These are phyloP conservation scores for Cryptococcus wingfieldii DNA, from an alignment of 1,284 basidiomycete species.

Conservation along the genomic window DNA sequence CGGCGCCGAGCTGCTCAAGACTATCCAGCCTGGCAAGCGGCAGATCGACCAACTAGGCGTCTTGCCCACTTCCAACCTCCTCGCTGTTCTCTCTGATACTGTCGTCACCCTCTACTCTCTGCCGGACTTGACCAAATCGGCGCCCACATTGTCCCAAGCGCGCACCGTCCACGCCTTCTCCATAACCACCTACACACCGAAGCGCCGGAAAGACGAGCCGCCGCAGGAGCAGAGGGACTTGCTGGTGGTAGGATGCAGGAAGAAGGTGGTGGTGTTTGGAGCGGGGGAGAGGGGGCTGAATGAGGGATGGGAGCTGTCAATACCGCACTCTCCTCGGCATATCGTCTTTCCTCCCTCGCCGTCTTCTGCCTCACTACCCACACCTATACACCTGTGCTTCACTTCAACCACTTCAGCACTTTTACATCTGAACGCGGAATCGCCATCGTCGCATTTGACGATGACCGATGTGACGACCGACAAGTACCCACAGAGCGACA, in stretches of 20 bases:
- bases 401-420: constrained; percentile 68
- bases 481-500: constrained; percentile 18
- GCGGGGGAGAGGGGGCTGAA: constrained; percentile 28
- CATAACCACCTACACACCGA: constrained; percentile 40
- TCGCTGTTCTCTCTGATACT: constrained; percentile 69
- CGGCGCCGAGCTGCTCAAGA: constrained; percentile 42
- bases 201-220: constrained; percentile 7
- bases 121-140: constrained; percentile 60
- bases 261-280: constrained; percentile 71
- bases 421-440: constrained; percentile 59
- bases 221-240: constrained; percentile 45
- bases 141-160: constrained; percentile 65
- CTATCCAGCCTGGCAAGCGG: constrained; percentile 59
- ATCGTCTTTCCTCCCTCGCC: constrained; percentile 39
- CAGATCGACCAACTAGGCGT: constrained; percentile 82
- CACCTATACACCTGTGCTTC: constrained; percentile 57
- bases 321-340: constrained; percentile 66
- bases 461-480: constrained; percentile 70
- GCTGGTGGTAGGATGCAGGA: constrained; percentile 76
- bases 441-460: constrained; percentile 54
- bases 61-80: constrained; percentile 73
- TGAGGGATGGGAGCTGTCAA: constrained; percentile 15
- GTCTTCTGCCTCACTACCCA: constrained; percentile 26
- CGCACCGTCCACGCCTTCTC: constrained; percentile 78
- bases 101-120: constrained; percentile 55